Base-by-base conservation (phyloP, 2,329 filamentous ascomycete genomes). In the Capronia epimyces region DNA sequence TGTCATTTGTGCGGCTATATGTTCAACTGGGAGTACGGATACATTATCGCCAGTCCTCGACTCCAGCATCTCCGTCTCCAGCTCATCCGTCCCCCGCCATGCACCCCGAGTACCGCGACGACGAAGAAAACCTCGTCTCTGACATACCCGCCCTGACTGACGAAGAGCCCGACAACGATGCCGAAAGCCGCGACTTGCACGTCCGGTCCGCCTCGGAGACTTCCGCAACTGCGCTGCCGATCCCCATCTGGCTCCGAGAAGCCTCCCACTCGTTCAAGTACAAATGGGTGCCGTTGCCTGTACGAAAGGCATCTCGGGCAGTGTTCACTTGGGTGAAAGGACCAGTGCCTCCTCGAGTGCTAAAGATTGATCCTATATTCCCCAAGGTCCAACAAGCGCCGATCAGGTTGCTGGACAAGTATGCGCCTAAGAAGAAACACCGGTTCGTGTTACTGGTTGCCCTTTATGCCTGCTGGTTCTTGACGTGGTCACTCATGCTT, bases 191-290 rank as follows among this genome's bases (percentile, higher is more conserved):
- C 57, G 65, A 70, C 46, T 60, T 63, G 8, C 61, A 63, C 34
- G 46, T 62, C 25, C 55, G 54, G 10, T 50, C 53, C 9, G 58
- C 50, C 43, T 58, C 61, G 50, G 55, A 60, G 18, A 44, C 53
- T 15, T 55, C 56, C 21, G 43, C 50, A 9, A 42, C 40, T 10
- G 50, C 46, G 22, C 52, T 59, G 1, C 60, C 62, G 10, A 60
- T 75, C 18, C 73, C 73, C 29, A 65, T 75, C 48, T 76, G 73
- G 73, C 58, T 75, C 50, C 67, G 66, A 49, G 72, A 75, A 55
- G 72, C 71, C 7, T 73, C 71, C 46, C 70, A 69, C 46, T 69
- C 70, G 2, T 74, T 73, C 54, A 70, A 65, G 56, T 75, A 69
- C 69, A 64, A 64, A 60, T 75, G 73, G 73, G 67, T 76, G 3